Evolutionary conservation across 2,329 filamentous ascomycete genomes (phyloP).

Genomic region (Harringtonia lauricola): DNA sequence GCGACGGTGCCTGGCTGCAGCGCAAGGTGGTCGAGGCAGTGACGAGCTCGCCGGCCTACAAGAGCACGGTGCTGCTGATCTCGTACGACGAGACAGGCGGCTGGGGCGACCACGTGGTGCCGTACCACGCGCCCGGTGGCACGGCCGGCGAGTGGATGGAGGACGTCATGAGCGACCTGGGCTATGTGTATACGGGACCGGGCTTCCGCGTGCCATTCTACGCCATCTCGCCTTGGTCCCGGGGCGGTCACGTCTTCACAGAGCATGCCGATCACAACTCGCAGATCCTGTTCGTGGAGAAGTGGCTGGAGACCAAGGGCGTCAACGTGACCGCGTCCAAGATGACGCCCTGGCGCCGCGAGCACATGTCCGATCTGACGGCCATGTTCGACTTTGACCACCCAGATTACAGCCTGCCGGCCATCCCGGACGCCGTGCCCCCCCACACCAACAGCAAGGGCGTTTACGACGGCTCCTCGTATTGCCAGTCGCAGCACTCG

Average conservation of each 20-base stretch:
- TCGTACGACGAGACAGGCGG: slow-evolving; percentile 38
- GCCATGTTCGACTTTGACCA: slow-evolving; percentile 26
- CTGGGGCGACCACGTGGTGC: slow-evolving; percentile 36
- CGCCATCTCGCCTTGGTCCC: slow-evolving; percentile 38
- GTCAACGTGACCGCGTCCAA: slow-evolving; percentile 25
- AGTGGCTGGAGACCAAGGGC: slow-evolving; percentile 35
- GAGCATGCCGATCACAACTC: slow-evolving; percentile 39
- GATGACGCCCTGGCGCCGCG: slow-evolving; percentile 20
- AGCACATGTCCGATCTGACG: slow-evolving; percentile 16
- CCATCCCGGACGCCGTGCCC: slow-evolving; percentile 28
- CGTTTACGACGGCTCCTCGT: slow-evolving; percentile 31
- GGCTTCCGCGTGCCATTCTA: slow-evolving; percentile 34
- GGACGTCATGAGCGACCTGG: slow-evolving; percentile 23
- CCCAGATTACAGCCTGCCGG: slow-evolving; percentile 34
- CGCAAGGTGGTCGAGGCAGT: slow-evolving; percentile 39
- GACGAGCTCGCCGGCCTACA: slow-evolving; percentile 35
- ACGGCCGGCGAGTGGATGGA: slow-evolving; percentile 35
- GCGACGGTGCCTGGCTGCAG: slow-evolving; percentile 45
- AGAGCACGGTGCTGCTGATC: slow-evolving; percentile 33
- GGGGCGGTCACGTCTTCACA: slow-evolving; percentile 34
- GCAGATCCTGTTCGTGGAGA: slow-evolving; percentile 36
- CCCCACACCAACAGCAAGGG: slow-evolving; percentile 29
- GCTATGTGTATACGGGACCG: slow-evolving; percentile 12
- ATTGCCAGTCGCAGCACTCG: slow-evolving; percentile 29
- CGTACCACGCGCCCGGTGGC: slow-evolving; percentile 30